A percentile compares a stretch with the other conserved stretches of the same genome.
Evolutionary conservation across 495 filamentous ascomycete genomes (phyloP).

Genomic region (Hyaloscypha variabilis): DNA sequence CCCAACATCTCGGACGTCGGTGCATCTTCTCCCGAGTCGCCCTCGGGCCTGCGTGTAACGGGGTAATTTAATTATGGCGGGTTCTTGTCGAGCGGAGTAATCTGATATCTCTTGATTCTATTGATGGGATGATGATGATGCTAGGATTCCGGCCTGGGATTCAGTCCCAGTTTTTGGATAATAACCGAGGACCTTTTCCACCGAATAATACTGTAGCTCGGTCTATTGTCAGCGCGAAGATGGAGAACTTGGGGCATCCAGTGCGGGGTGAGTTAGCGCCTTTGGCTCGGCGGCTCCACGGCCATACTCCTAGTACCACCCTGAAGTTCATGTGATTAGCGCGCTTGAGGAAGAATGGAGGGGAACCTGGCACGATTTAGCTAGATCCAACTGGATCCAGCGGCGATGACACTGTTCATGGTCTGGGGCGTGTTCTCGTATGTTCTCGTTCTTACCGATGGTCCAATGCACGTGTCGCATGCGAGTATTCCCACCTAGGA

Average conservation of each 20-base stretch:
- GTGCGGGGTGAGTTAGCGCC: slow-evolving; percentile 15
- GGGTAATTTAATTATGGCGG: slow-evolving; percentile 2
- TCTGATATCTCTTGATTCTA: slow-evolving; percentile 4
- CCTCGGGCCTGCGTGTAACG: slow-evolving; percentile 10
- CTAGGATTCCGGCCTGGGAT: neutral
- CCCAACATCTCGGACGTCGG: neutral
- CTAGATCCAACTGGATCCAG: neutral
- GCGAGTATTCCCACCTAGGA: neutral
- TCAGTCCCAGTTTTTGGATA: neutral
- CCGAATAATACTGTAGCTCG: too few species aligned
- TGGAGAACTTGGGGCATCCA: slow-evolving; percentile 16
- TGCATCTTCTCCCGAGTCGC: slow-evolving; percentile 15
- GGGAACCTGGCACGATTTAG: slow-evolving; percentile 9
- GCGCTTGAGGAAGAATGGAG: slow-evolving; percentile 15
- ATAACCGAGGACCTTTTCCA: neutral
- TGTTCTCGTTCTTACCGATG: slow-evolving; percentile 11
- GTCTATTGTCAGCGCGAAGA: slow-evolving; percentile 7
- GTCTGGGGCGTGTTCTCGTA: slow-evolving; percentile 8
- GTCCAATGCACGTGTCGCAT: slow-evolving; percentile 7
- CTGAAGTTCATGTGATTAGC: slow-evolving; percentile 12
- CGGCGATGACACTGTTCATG: slow-evolving; percentile 9
- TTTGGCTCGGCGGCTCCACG: slow-evolving; percentile 14
- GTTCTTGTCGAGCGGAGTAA: slow-evolving; percentile 11
- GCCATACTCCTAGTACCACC: slow-evolving; percentile 1
- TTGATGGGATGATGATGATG: neutral